These are phyloP conservation scores for Citrus sp. DNA, from an alignment of 345 rosid genomes.

Conservation along the genomic window DNA sequence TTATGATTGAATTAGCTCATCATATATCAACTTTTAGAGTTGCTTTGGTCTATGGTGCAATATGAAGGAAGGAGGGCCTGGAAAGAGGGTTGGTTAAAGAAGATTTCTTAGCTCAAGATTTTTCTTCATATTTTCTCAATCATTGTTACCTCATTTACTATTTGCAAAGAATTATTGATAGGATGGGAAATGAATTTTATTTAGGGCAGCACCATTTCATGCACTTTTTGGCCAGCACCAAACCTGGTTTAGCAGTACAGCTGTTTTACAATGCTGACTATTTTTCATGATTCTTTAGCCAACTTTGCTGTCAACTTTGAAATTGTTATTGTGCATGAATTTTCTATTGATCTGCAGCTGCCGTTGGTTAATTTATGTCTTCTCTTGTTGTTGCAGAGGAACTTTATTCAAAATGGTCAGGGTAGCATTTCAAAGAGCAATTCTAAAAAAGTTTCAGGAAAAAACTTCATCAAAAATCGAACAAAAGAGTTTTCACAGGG, in stretches of 20 bases:
- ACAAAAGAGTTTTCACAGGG: slow-evolving; percentile 37
- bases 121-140: neutral
- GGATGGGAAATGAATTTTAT: neutral
- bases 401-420: slow-evolving; percentile 23
- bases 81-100: neutral
- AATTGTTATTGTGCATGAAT: neutral
- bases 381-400: slow-evolving; percentile 35
- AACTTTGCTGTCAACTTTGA: neutral
- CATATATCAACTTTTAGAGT: neutral
- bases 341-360: neutral
- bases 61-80: neutral
- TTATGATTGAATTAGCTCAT: neutral
- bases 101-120: neutral
- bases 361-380: neutral
- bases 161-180: neutral
- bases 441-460: slow-evolving; percentile 35
- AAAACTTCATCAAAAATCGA: slow-evolving; percentile 30
- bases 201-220: neutral
- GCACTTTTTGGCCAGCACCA: neutral
- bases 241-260: neutral
- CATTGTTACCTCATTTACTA: neutral
- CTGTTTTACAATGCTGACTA: neutral
- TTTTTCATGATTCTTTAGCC: neutral
- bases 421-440: slow-evolving; percentile 23
- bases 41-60: neutral